Base-by-base conservation (phyloP, 2,329 filamentous ascomycete species). In the Curvularia sp. region DNA sequence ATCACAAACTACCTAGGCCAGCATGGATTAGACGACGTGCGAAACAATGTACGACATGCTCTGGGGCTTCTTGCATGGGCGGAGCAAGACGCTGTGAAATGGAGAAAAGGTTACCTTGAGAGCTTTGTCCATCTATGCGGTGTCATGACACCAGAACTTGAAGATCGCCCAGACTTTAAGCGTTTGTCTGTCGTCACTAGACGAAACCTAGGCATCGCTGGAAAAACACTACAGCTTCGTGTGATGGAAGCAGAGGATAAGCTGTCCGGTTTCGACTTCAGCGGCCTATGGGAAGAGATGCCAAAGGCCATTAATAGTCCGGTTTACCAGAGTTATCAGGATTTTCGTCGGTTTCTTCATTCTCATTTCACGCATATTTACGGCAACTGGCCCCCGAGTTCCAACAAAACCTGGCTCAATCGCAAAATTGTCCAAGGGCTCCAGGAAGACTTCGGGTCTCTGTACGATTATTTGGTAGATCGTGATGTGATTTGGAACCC, bases 391-490 rank as follows among this genome's bases (percentile, higher is more conserved):
- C 89, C 89, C 3, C 85, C 86, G 1, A 74, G 69, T 1, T 66
- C 64, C 13, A 64, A 73, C 23, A 65, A 73, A 36, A 66, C 47
- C 51, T 90, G 88, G 88, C 79, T 91, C 12, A 88, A 84, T 4
- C 80, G 88, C 39, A 82, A 80, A 3, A 72, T 89, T 18, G 82
- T 82, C 1, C 80, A 82, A 46, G 79, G 79, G 2, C 72, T 91
- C n/a, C 86, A 89, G 63, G 80, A 79, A 30, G 89, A 91, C 63
- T 90, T 91, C 66, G 86, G 86, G 2, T 84, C 86, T 0, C 77
- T 91, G 1, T 91, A 91, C 66, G 88, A 91, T 67, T 90, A 89
- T 61, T 78, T 91, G 1, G 88, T 91, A 15, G 85, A 91, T 71
- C 83, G 87, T 5, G 85, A 89, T 46, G 82, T 90, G 4, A 72